Evolutionary conservation across 257 asterid species (phyloP), one percentile per base, ranked within the genome.

Genomic region (Nicotiana undulata): DNA sequence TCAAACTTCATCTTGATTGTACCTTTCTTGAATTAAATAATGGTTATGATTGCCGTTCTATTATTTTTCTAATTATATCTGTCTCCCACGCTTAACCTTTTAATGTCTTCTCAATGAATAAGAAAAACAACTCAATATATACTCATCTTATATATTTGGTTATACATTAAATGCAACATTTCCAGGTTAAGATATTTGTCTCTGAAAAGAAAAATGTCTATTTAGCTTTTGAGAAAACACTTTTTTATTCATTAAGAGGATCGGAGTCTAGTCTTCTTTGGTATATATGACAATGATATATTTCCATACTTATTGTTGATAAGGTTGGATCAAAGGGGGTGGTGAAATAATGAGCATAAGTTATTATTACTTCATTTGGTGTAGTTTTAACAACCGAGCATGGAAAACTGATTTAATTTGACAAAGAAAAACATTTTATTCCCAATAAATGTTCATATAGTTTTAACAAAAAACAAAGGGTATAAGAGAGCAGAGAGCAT

Each of bases 1-100:
- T 72, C 78, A 72, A 46, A 72, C 40, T 72, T 72, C 15, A 72
- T 72, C 34, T 72, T 72, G 78, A 72, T 72, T 46, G 60, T 72
- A 72, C 78, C 40, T 24, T 24, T 8, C 49, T 34, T 72, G 78
- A 72, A 72, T 72, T 72, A 46, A 72, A 72, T 24, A 49, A 26
- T 24, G 16, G 24, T 72, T 72, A 72, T 72, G 40, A 72, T 46
- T 46, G 44, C 40, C 55, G 16, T 24, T 46, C 60, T 49, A 24
- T 46, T 46, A 46, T 49, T 72, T 40, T 34, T 72, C 61, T 24
- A 72, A 46, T 72, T 46, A 49, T 46, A 49, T 72, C 49, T 72
- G 40, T 72, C 44, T 46, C 20, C 5, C 5, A 72, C 26, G 26
- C 24, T 49, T 24, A 15, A 20, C 60, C 15, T 46, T 72, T 24